phyloP scores from a whole-genome alignment of 768 basidiomycete genomes.

The Tricholoma saponaceum region DNA sequence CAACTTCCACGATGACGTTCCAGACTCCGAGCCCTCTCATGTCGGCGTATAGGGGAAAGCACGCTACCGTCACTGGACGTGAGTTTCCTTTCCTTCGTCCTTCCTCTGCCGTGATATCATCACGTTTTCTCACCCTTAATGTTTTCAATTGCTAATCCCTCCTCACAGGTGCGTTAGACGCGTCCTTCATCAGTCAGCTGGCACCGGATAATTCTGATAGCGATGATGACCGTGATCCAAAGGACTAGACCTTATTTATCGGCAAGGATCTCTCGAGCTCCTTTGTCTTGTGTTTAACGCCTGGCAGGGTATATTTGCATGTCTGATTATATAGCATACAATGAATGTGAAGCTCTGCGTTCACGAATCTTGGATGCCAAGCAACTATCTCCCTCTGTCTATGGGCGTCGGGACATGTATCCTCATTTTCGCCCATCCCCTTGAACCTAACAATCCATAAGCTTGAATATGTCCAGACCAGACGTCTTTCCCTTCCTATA shows the following conservation, averaged over 20 bases:
- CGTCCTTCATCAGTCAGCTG: conserved; percentile 28
- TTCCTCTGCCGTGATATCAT: neutral
- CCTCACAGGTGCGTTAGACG: conserved; percentile 34
- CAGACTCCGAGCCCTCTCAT: conserved; percentile 39
- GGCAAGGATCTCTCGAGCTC: too few species aligned
- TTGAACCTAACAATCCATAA: too few species aligned
- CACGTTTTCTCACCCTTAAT: neutral
- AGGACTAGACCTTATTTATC: neutral
- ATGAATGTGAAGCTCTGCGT: too few species aligned
- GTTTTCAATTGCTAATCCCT: neutral
- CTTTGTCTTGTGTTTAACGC: too few species aligned
- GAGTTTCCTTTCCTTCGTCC: conserved; percentile 8
- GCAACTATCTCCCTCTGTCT: too few species aligned
- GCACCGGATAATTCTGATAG: neutral
- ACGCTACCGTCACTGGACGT: conserved; percentile 34
- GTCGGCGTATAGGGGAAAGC: conserved; percentile 40
- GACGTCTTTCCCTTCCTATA: too few species aligned
- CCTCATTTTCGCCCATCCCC: too few species aligned
- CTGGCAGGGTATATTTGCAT: too few species aligned
- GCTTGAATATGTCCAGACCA: too few species aligned
- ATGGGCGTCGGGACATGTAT: too few species aligned
- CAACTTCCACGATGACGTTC: conserved; percentile 28
- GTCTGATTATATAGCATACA: too few species aligned
- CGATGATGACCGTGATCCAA: neutral
- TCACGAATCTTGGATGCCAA: too few species aligned